Conservation (phyloP, 2,329 filamentous ascomycete species). For the Scedosporium apiospermum region DNA sequence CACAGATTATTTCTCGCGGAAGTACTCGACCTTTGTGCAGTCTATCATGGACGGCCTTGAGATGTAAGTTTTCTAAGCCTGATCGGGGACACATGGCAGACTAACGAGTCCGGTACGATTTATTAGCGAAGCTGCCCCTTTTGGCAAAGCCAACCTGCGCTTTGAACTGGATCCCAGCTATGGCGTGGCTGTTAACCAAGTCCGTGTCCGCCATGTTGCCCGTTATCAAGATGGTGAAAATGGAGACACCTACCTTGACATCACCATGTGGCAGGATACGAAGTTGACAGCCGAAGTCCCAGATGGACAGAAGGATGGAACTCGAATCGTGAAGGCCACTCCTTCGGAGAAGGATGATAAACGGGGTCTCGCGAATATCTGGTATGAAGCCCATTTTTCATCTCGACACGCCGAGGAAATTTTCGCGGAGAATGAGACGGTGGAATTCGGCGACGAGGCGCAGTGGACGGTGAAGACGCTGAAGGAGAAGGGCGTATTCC, state of each 20-base stretch:
- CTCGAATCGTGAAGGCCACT: background rate
- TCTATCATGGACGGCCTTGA: background rate
- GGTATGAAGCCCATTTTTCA: constrained; percentile 4
- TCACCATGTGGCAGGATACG: constrained; percentile 1
- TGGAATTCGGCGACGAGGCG: constrained; percentile 17
- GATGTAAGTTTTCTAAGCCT: background rate
- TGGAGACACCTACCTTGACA: background rate
- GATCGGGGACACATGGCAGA: too few species aligned
- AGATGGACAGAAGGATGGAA: background rate
- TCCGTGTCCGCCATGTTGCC: constrained; percentile 2
- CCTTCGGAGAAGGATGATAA: background rate
- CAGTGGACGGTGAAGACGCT: constrained; percentile 16
- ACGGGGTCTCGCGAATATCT: constrained; percentile 1
- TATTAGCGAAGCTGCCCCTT: background rate
- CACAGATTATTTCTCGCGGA: background rate
- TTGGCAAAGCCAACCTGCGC: background rate
- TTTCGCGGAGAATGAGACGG: constrained; percentile 15
- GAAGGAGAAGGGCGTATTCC: constrained; percentile 13
- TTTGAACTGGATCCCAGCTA: background rate
- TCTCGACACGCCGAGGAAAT: constrained; percentile 6
- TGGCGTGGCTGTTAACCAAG: background rate
- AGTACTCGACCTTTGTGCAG: constrained; percentile 4
- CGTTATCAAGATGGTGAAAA: background rate
- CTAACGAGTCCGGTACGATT: background rate
- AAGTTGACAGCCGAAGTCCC: background rate